Percentiles rank a stretch among this genome's conserved stretches.
Evolutionary conservation across 192 early-diverging fungal species (phyloP).

Genomic region (Chytriomyces hyalinus): DNA sequence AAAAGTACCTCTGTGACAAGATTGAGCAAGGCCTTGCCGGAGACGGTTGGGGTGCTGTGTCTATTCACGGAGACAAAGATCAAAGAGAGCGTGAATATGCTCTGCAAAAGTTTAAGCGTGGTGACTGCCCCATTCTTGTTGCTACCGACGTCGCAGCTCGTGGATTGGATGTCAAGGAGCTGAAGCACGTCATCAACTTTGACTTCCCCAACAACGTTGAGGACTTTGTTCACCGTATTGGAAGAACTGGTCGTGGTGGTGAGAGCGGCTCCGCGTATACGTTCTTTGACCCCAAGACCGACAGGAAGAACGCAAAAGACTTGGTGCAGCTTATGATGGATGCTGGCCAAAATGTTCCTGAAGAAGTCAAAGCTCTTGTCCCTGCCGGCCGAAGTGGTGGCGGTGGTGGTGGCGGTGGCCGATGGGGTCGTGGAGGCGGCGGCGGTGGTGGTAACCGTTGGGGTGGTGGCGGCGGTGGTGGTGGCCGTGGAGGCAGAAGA

Average conservation of each 20-base stretch:
- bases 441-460: conserved; percentile 17
- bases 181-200: conserved; percentile 77
- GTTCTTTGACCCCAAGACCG: conserved; percentile 43
- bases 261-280: conserved; percentile 50
- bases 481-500: neutral
- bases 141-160: conserved; percentile 94
- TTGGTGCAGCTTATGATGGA: conserved; percentile 84
- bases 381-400: conserved; percentile 59
- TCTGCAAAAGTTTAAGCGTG: conserved; percentile 79
- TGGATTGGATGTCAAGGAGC: conserved; percentile 67
- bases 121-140: conserved; percentile 78
- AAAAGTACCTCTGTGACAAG: conserved; percentile 59
- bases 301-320: conserved; percentile 61
- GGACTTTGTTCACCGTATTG: conserved; percentile 86
- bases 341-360: conserved; percentile 86
- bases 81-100: conserved; percentile 81
- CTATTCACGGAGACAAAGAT: conserved; percentile 89
- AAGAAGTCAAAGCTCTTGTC: conserved; percentile 65
- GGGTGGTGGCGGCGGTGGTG: conserved; percentile 27
- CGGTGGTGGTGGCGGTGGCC: conserved; percentile 54
- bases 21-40: conserved; percentile 74
- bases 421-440: conserved; percentile 34
- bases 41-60: conserved; percentile 66
- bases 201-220: conserved; percentile 88
- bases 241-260: conserved; percentile 49